These are phyloP conservation scores for Coemansia sp. DNA, from an alignment of 192 early-diverging fungal species.

Conservation along the genomic window DNA sequence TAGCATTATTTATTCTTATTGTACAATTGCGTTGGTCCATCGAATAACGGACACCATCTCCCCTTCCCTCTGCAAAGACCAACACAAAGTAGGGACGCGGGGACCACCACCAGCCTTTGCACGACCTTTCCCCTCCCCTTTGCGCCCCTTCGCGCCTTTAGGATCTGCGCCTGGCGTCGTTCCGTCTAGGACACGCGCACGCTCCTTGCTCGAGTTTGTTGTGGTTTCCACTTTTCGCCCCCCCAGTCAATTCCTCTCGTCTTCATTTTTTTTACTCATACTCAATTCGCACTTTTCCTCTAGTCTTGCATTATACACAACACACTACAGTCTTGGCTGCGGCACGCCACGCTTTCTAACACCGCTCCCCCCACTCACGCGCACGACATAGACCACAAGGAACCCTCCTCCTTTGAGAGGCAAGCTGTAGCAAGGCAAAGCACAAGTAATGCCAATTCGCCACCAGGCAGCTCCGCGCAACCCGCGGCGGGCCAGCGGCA, in stretches of 20 bases:
- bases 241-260: background rate
- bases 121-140: background rate
- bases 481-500: constrained; percentile 35
- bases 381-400: background rate
- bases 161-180: constrained; percentile 1
- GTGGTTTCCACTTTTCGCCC: background rate
- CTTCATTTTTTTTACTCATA: background rate
- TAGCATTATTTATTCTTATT: background rate
- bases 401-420: background rate
- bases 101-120: background rate
- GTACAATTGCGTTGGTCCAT: background rate
- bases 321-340: background rate
- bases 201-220: background rate
- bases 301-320: background rate
- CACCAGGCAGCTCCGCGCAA: constrained; percentile 32
- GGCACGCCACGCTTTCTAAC: background rate
- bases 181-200: background rate
- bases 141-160: background rate
- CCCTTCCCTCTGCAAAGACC: background rate
- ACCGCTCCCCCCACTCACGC: background rate
- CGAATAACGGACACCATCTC: constrained; percentile 3
- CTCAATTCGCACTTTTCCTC: background rate
- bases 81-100: constrained; percentile 4
- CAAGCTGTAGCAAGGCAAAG: background rate
- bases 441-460: constrained; percentile 32